A percentile compares a stretch with the other conserved stretches of the same genome.
phyloP scores from a whole-genome alignment of 257 asterid species.

The Solanum corneliomulleri region DNA sequence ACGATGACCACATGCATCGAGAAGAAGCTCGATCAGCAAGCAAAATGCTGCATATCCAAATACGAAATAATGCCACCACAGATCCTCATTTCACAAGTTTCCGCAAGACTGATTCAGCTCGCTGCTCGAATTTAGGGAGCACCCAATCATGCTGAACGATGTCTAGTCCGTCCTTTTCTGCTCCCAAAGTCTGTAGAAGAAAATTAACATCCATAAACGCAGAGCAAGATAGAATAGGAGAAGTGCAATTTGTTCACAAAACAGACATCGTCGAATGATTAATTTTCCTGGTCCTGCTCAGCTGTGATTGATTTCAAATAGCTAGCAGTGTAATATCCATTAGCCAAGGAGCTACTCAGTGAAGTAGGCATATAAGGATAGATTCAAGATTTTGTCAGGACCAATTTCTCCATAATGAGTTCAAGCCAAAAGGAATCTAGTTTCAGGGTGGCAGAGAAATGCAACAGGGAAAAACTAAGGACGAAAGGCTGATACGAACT shows the following conservation, averaged over 20 bases:
- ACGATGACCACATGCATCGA: not conserved
- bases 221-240: constrained; percentile 6
- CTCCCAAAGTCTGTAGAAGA: constrained; percentile 61
- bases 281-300: not conserved
- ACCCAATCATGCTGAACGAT: constrained; percentile 89
- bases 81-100: constrained; percentile 35
- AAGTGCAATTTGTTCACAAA: not conserved
- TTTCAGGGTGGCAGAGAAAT: not conserved
- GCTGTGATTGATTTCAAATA: not conserved
- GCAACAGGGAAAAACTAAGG: not conserved
- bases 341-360: not conserved
- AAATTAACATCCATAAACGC: not conserved
- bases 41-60: not conserved
- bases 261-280: not conserved
- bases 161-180: constrained; percentile 75
- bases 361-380: not conserved
- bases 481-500: not conserved
- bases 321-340: not conserved
- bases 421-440: not conserved
- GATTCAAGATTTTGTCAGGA: not conserved
- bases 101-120: constrained; percentile 78
- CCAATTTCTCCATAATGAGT: not conserved
- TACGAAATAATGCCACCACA: not conserved
- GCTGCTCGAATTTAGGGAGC: constrained; percentile 76
- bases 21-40: constrained; percentile 1